phyloP scores from a whole-genome alignment of 345 rosid species.

The Brassica napus region Da-Ae NC_063444.1:20059501-20060000 shows the following conservation, averaged over 20 bases:
- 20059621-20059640: constrained; percentile 46
- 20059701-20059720: constrained; percentile 53
- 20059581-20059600: constrained; percentile 22
- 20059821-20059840: constrained; percentile 93
- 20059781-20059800: constrained; percentile 60
- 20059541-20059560: constrained; percentile 28
- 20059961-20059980: constrained; percentile 49
- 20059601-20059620: constrained; percentile 37
- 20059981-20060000: constrained; percentile 48
- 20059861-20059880: constrained; percentile 93
- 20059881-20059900: constrained; percentile 95
- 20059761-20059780: constrained; percentile 58
- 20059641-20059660: constrained; percentile 69
- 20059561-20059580: constrained; percentile 20
- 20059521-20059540: constrained; percentile 32
- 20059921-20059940: constrained; percentile 86
- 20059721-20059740: constrained; percentile 54
- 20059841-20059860: constrained; percentile 98
- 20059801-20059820: constrained; percentile 91
- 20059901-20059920: constrained; percentile 89
- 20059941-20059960: constrained; percentile 79
- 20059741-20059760: constrained; percentile 33
- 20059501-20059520: constrained; percentile 35
- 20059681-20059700: constrained; percentile 73
- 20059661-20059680: constrained; percentile 84